Base-by-base conservation (phyloP, 306 rosid genomes). In the Sesbania bispinosa region DNA sequence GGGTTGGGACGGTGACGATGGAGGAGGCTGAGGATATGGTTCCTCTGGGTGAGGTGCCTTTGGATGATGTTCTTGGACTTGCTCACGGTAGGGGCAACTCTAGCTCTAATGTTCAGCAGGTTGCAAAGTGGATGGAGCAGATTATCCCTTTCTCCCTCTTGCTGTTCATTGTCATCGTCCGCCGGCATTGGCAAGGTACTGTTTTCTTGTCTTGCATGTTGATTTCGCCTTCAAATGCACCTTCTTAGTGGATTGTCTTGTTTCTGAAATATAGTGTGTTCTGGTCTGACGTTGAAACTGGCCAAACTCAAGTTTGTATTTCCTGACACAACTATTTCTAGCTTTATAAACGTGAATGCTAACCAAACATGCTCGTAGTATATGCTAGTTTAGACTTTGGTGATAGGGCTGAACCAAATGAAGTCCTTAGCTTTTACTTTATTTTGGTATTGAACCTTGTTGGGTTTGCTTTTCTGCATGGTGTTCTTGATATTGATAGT, bases 101-200 rank as follows among this genome's bases (percentile, higher is more conserved):
- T n/a, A n/a, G n/a, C n/a, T n/a, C n/a, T n/a, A n/a, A 94, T 76
- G 70, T 89, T 77, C 98, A 89, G 76, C 90, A 77, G 76, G 64
- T 85, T 57, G 97, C 90, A 0, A 85, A 84, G 69, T 86, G 96
- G 86, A 73, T 86, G 71, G 96, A 94, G 79, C 93, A 89, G 77
- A 70, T 94, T 80, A 95, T 94, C 55, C 99, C 97, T 15, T 94
- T 89, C 63, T 85, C 88, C 23, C 65, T 94, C 54, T 84, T 94
- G 67, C 57, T 94, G 78, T 69, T 91, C 69, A 71, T 88, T 10
- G 95, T 91, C 46, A 90, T 94, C 86, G 87, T 91, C 67, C 96
- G 96, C 29, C 93, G 89, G 83, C 96, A 94, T 77, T 86, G 91
- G 80, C 88, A 84, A 87, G 97, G 98, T 94, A 79, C 48, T 47